phyloP scores from a whole-genome alignment of 768 basidiomycete genomes.

The Trametes meyenii region DNA sequence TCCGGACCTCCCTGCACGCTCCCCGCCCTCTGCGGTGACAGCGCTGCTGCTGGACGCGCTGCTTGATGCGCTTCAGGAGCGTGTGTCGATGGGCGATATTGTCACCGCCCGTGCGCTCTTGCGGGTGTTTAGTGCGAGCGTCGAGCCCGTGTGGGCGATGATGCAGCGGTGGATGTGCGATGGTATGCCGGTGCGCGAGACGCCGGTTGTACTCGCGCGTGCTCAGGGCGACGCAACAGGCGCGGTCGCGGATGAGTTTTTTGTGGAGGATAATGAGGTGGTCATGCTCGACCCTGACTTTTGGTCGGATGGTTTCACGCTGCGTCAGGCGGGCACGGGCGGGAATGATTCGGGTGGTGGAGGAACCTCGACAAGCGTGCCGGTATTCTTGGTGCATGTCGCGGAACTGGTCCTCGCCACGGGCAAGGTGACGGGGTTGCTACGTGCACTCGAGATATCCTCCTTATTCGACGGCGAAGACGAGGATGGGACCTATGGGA shows the following conservation, averaged over 20 bases:
- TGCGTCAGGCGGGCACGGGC: slow-evolving; percentile 45
- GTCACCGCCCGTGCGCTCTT: slow-evolving; percentile 59
- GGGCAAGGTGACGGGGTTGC: slow-evolving; percentile 77
- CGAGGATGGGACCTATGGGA: not conserved
- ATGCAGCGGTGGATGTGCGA: slow-evolving; percentile 70
- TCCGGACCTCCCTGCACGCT: slow-evolving; percentile 40
- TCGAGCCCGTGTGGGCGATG: slow-evolving; percentile 77
- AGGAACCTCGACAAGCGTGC: slow-evolving; percentile 35
- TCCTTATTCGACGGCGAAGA: slow-evolving; percentile 14
- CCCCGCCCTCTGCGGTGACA: slow-evolving; percentile 56
- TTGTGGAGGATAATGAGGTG: slow-evolving; percentile 73
- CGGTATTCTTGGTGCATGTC: slow-evolving; percentile 63
- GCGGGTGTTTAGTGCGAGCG: slow-evolving; percentile 60
- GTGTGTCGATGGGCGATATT: slow-evolving; percentile 59
- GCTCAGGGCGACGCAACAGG: not conserved
- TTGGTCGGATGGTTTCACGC: slow-evolving; percentile 72
- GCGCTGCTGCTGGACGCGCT: slow-evolving; percentile 65
- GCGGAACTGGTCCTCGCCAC: slow-evolving; percentile 62
- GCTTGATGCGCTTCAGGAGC: slow-evolving; percentile 57
- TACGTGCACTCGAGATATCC: slow-evolving; percentile 56
- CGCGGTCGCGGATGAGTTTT: slow-evolving; percentile 72
- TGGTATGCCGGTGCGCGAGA: slow-evolving; percentile 58
- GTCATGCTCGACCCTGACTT: slow-evolving; percentile 65
- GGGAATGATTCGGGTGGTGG: slow-evolving; percentile 12
- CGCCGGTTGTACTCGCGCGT: not conserved